Conservation (phyloP, 2,329 filamentous ascomycete species). For the Thielaviopsis populi region DNA sequence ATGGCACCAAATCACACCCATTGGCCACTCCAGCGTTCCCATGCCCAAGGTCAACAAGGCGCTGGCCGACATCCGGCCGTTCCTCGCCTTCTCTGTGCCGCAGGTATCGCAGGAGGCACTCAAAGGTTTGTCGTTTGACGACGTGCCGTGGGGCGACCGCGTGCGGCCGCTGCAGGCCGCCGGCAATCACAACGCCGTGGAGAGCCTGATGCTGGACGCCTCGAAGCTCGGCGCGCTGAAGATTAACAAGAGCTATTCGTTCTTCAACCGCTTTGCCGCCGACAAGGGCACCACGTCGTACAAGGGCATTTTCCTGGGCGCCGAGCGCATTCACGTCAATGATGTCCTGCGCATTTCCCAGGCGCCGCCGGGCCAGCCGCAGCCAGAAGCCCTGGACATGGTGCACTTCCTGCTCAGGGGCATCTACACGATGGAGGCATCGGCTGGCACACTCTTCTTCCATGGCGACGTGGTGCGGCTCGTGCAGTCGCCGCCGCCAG, state of each 20-base stretch:
- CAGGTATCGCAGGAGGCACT: slow-evolving; percentile 28
- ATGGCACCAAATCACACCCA: slow-evolving; percentile 28
- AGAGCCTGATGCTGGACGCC: slow-evolving; percentile 33
- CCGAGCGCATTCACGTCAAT: slow-evolving; percentile 33
- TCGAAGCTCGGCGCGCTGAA: slow-evolving; percentile 37
- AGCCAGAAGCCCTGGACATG: slow-evolving; percentile 23
- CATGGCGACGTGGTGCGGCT: slow-evolving; percentile 28
- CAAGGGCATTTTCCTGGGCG: slow-evolving; percentile 36
- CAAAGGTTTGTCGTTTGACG: slow-evolving; percentile 28
- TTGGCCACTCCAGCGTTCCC: slow-evolving; percentile 27
- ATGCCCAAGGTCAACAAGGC: slow-evolving; percentile 28
- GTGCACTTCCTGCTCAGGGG: slow-evolving; percentile 12
- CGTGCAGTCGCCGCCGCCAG: slow-evolving; percentile 20
- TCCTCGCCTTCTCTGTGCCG: slow-evolving; percentile 37
- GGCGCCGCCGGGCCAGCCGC: slow-evolving; percentile 16
- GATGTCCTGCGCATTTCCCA: slow-evolving; percentile 36
- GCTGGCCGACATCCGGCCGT: slow-evolving; percentile 32
- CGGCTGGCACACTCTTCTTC: slow-evolving; percentile 21
- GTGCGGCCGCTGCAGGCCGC: slow-evolving; percentile 22
- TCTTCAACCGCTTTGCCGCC: slow-evolving; percentile 29
- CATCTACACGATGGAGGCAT: slow-evolving; percentile 13
- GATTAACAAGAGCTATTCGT: slow-evolving; percentile 34
- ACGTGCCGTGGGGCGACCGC: slow-evolving; percentile 30
- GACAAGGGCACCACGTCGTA: slow-evolving; percentile 26
- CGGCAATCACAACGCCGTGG: slow-evolving; percentile 25